Evolutionary conservation across 306 rosid species (phyloP), one percentile per base, ranked within the genome.

Genomic region (Gleditsia sinensis): DNA sequence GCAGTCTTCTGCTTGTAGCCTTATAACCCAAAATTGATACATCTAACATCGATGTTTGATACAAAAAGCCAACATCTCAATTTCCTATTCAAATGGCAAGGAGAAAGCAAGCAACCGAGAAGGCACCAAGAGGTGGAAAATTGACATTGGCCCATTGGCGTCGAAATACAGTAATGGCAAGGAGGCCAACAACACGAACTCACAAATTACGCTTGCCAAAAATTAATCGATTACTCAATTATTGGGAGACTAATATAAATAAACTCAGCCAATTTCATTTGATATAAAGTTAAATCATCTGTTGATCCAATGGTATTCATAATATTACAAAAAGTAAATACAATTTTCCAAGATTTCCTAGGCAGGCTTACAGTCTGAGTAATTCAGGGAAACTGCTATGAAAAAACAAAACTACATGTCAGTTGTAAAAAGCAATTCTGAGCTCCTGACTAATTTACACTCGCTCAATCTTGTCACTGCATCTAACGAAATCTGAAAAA

Each of bases 351-450:
- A 43, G 25, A 72, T 67, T 68, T 40, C 46, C 39, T 58, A 3
- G 40, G 23, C 56, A n/a, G 21, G 21, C 23, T 53, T 60, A 60
- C 45, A 17, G 2, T 34, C 28, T 24, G 65, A 34, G 40, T 59
- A 60, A 68, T 60, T 53, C 67, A 16, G 78, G 63, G 71, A 72
- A 80, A 73, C 49, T 55, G 46, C 27, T n/a, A n/a, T n/a, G n/a
- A n/a, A n/a, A n/a, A n/a, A 20, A 74, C 57, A 57, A 54, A 76
- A 20, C 78, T 84, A 81, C 81, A 54, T 5, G 33, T 6, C 34
- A 58, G 40, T 48, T 46, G 68, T 37, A 60, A 63, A 19, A 67
- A 72, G 37, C 5, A 37, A 74, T 37, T 37, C 34, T 56, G 19
- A 55, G 32, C 48, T 48, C 78, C 75, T 69, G 7, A 67, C 80